Percentiles rank a stretch among this genome's conserved stretches.
phyloP scores from a whole-genome alignment of 768 basidiomycete genomes.

The Amanita pallidorosea region DNA sequence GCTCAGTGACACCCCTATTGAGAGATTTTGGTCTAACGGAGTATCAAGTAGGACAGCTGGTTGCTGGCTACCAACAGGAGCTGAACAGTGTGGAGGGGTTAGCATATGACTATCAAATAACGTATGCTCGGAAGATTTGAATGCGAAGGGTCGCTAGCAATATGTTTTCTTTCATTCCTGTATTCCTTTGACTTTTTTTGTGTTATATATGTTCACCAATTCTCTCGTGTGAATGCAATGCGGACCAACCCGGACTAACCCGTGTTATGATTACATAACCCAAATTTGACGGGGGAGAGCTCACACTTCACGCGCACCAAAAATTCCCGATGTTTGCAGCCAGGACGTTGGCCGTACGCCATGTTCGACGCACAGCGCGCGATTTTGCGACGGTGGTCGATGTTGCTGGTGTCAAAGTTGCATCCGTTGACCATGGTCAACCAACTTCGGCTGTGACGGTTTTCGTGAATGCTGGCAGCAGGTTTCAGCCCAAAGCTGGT shows the following conservation, averaged over 20 bases:
- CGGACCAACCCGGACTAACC: constrained; percentile 19
- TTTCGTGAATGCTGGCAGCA: constrained; percentile 85
- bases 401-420: constrained; percentile 74
- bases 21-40: constrained; percentile 24
- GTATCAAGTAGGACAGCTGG: constrained; percentile 25
- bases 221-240: not conserved
- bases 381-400: constrained; percentile 80
- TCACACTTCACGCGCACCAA: constrained; percentile 11
- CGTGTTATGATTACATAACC: constrained; percentile 16
- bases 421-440: constrained; percentile 72
- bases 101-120: constrained; percentile 36
- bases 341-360: constrained; percentile 48
- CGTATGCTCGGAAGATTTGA: constrained; percentile 27
- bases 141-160: not conserved
- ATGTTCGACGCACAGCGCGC: constrained; percentile 48
- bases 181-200: not conserved
- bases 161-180: not conserved
- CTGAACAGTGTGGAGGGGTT: constrained; percentile 35
- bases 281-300: constrained; percentile 14
- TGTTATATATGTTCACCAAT: not conserved
- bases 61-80: constrained; percentile 34
- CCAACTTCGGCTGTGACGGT: constrained; percentile 82
- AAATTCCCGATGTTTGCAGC: constrained; percentile 46
- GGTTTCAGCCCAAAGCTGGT: constrained; percentile 83
- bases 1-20: constrained; percentile 40